phyloP scores from a whole-genome alignment of 1,139 yeast species.

The Nadsonia starkeyi-henricii region DNA sequence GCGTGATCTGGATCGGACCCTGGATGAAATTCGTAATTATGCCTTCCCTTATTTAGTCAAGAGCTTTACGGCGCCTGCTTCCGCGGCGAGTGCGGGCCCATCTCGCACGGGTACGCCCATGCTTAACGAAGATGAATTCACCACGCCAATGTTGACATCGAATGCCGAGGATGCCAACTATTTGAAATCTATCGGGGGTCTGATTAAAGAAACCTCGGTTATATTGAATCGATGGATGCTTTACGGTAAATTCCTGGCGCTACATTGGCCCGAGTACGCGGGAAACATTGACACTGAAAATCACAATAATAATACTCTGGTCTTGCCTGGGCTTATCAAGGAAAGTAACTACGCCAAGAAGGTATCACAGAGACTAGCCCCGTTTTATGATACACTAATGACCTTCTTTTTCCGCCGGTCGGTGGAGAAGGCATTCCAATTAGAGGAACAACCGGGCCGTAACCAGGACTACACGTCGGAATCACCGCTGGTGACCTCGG shows the following conservation, averaged over 20 bases:
- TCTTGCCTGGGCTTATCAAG: constrained; percentile 29
- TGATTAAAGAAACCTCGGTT: constrained; percentile 55
- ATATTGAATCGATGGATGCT: constrained; percentile 80
- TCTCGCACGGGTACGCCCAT: constrained; percentile 10
- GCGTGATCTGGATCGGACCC: constrained; percentile 40
- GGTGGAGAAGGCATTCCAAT: constrained; percentile 63
- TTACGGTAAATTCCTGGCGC: constrained; percentile 62
- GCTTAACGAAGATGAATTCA: constrained; percentile 11
- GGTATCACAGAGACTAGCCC: constrained; percentile 37
- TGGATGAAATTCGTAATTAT: constrained; percentile 46
- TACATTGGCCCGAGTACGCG: constrained; percentile 38
- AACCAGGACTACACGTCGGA: constrained; percentile 26
- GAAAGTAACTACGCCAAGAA: constrained; percentile 53
- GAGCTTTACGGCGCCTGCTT: constrained; percentile 17
- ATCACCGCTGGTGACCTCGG: constrained; percentile 62
- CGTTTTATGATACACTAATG: constrained; percentile 50
- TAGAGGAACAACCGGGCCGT: constrained; percentile 59
- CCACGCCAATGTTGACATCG: constrained; percentile 8
- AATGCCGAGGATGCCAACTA: neutral
- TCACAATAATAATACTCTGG: constrained; percentile 8
- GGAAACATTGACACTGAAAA: neutral
- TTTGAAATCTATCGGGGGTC: constrained; percentile 20
- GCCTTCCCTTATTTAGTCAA: constrained; percentile 31
- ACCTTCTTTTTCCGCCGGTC: constrained; percentile 63
- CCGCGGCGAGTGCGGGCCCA: constrained; percentile 13